Base-by-base conservation (phyloP, 352 stramenopile genomes). In the Paralagenidium karlingii region DNA sequence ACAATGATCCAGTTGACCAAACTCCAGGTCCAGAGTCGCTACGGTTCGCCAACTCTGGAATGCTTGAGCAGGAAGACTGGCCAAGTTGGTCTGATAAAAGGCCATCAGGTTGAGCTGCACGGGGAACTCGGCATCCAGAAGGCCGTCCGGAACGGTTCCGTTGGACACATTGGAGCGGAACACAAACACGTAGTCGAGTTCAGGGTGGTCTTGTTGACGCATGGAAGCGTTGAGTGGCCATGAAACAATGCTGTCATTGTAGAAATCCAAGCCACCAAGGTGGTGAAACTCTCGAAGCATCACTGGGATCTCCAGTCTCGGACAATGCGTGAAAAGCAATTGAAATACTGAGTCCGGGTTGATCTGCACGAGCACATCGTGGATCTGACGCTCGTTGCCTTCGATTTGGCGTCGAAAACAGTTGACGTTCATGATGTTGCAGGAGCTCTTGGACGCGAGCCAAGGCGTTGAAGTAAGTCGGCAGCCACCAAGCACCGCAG, bases 341-440 rank as follows among this genome's bases (percentile, higher is more conserved):
- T 25, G 41, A 16, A 38, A 24, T 5, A 58, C 29, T 18, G 33
- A 43, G 5, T 31, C 16, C 10, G 22, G 24, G 21, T 48, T 30
- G 3, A 45, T 43, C 5, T 12, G 9, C 1, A n/a, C 6, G 2
- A 58, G 40, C 11, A 25, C 27, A 1, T 7, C 5, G 2, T 30
- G 34, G 18, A 58, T 32, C 28, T 49, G 20, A 5, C 20, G 16
- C 2, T 11, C 15, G 6, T 32, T 16, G 10, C 29, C 12, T 11
- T 34, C 34, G 5, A 40, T 19, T 13, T 45, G 39, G 18, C 32
- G 27, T 1, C n/a, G 24, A 26, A 42, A 32, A 24, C 51, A 64
- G 29, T 64, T 51, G 36, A 51, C 29, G 10, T 43, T 46, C 11
- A 42, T 52, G 8, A 40, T 46, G n/a, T 51, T 60, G 6, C 43